phyloP scores from a whole-genome alignment of 768 basidiomycete species.

The Crepidotus variabilis region DNA sequence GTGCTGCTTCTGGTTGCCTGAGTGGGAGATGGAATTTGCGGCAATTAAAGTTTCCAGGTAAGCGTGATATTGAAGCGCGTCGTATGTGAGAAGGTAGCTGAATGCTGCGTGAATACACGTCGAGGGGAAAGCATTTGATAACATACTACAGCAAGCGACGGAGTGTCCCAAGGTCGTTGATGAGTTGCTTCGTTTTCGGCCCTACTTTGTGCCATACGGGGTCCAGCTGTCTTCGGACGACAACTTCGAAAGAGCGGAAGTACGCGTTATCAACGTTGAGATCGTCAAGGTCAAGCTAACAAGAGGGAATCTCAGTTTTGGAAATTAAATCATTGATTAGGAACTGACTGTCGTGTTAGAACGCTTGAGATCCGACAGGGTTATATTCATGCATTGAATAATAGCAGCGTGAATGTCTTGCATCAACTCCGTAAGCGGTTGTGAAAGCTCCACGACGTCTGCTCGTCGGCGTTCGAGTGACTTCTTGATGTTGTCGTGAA shows the following conservation, averaged over 20 bases:
- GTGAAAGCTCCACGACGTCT: constrained; percentile 90
- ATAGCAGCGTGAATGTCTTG: constrained; percentile 89
- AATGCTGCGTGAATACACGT: neutral
- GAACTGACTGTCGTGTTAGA: constrained; percentile 64
- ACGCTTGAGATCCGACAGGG: constrained; percentile 84
- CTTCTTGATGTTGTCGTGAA: constrained; percentile 84
- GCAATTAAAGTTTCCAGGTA: constrained; percentile 87
- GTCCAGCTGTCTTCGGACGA: constrained; percentile 87
- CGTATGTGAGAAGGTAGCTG: constrained; percentile 87
- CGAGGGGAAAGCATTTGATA: neutral
- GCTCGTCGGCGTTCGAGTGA: constrained; percentile 80
- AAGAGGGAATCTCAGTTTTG: neutral
- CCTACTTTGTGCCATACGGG: constrained; percentile 97
- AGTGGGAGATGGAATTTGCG: constrained; percentile 40
- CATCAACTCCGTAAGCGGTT: constrained; percentile 84
- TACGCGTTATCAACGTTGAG: constrained; percentile 91
- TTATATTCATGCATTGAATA: constrained; percentile 90
- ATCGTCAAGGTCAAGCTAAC: constrained; percentile 91
- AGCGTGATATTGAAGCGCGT: constrained; percentile 84
- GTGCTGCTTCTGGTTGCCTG: constrained; percentile 58
- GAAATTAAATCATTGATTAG: neutral
- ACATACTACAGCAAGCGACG: constrained; percentile 77
- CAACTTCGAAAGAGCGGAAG: constrained; percentile 86
- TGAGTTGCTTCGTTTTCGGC: constrained; percentile 86
- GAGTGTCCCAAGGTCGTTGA: constrained; percentile 81